A percentile compares a stretch with the other conserved stretches of the same genome.
phyloP scores from a whole-genome alignment of 345 rosid genomes.

The Melastoma malabathricum region DNA sequence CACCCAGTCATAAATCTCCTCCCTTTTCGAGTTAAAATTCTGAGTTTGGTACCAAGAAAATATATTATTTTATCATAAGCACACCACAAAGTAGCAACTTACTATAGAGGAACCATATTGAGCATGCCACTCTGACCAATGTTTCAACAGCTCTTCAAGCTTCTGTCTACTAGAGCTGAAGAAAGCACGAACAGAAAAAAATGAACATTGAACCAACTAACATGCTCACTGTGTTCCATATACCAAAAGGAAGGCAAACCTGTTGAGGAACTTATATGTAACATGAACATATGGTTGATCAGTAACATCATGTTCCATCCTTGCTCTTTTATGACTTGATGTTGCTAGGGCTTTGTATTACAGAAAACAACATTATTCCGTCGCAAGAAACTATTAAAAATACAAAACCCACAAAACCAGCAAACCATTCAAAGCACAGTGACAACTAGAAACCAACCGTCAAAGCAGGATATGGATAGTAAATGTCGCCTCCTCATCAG shows the following conservation, averaged over 20 bases:
- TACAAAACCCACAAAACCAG: not conserved
- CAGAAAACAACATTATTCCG: conserved; percentile 20
- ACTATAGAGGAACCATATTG: conserved; percentile 29
- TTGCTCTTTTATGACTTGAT: conserved; percentile 60
- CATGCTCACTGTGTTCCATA: not conserved
- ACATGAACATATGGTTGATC: conserved; percentile 69
- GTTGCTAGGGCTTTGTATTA: conserved; percentile 42
- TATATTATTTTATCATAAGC: too few relatives aligned
- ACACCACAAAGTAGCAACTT: conserved; percentile 4
- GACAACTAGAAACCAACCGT: not conserved
- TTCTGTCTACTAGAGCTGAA: conserved; percentile 76
- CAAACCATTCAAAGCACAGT: not conserved
- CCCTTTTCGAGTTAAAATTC: too few relatives aligned
- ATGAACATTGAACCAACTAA: conserved; percentile 9
- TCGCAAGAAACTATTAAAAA: not conserved
- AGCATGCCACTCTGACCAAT: conserved; percentile 96
- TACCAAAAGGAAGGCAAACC: conserved; percentile 37
- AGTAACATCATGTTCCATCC: conserved; percentile 26
- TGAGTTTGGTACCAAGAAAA: too few relatives aligned
- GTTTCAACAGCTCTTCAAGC: conserved; percentile 63
- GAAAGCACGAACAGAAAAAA: conserved; percentile 6
- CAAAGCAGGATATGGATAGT: conserved; percentile 65
- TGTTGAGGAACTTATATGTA: conserved; percentile 47
- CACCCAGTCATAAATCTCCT: too few relatives aligned
- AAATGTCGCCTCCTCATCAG: conserved; percentile 18